phyloP scores from a whole-genome alignment of 805 yeast species.

The Kuraishia molischiana region DNA sequence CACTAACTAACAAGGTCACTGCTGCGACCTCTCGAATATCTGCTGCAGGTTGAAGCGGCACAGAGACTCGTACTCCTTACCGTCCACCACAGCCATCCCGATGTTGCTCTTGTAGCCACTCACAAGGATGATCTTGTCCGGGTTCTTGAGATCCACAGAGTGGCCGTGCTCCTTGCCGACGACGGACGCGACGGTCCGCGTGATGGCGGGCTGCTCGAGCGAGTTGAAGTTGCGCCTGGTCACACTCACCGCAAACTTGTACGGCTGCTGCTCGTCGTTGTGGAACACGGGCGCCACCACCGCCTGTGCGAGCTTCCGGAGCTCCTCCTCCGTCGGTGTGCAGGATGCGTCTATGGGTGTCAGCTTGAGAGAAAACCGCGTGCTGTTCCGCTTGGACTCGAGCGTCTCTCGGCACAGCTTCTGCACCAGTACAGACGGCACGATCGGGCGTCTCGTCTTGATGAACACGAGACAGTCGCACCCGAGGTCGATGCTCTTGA shows the following conservation, averaged over 20 bases:
- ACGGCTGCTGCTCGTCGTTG: constrained; percentile 25
- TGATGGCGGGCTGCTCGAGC: constrained; percentile 63
- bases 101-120: constrained; percentile 85
- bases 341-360: constrained; percentile 75
- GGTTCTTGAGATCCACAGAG: constrained; percentile 68
- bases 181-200: constrained; percentile 56
- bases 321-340: constrained; percentile 60
- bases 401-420: constrained; percentile 52
- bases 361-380: constrained; percentile 67
- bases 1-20: no score
- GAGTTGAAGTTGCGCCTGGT: constrained; percentile 70
- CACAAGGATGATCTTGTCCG: constrained; percentile 69
- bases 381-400: constrained; percentile 42
- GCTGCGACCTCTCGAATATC: constrained; percentile 42
- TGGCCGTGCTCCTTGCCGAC: constrained; percentile 69
- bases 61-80: constrained; percentile 39
- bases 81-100: constrained; percentile 75
- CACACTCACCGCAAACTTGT: constrained; percentile 72
- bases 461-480: constrained; percentile 83
- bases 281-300: constrained; percentile 69
- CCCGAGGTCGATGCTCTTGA: constrained; percentile 53
- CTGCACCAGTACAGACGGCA: constrained; percentile 64
- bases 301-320: constrained; percentile 44
- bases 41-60: constrained; percentile 76
- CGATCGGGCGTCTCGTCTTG: constrained; percentile 69